Percentiles rank a stretch among this genome's conserved stretches.
These are phyloP conservation scores for Suhomyces kunorum DNA, from an alignment of 1,139 yeast species.

Conservation along the genomic window DNA sequence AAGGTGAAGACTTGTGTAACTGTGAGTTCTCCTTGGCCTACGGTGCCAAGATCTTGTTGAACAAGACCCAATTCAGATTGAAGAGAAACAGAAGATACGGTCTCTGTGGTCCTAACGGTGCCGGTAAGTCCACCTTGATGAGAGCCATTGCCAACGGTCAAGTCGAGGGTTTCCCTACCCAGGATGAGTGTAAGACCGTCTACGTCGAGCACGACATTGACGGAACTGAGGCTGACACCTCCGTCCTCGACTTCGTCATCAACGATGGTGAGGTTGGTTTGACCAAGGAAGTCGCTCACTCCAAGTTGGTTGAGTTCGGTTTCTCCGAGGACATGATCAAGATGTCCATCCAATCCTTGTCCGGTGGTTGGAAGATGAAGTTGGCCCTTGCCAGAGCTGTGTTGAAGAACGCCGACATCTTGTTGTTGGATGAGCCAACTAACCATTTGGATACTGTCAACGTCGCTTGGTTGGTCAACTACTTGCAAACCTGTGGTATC, in stretches of 20 bases:
- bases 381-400: conserved; percentile 99
- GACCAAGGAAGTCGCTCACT: conserved; percentile 65
- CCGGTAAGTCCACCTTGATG: conserved; percentile 99
- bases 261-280: conserved; percentile 79
- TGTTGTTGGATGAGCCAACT: conserved; percentile 99
- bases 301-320: conserved; percentile 81
- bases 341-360: conserved; percentile 92
- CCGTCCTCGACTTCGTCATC: conserved; percentile 87
- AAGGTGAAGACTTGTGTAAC: conserved; percentile 99
- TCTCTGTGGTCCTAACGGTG: conserved; percentile 99
- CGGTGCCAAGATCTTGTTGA: conserved; percentile 99
- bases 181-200: conserved; percentile 97
- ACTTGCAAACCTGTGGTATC: conserved; percentile 96
- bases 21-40: conserved; percentile 99
- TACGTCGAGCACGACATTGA: conserved; percentile 99
- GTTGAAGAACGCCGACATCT: conserved; percentile 96
- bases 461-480: conserved; percentile 99
- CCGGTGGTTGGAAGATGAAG: conserved; percentile 99
- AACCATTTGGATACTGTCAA: conserved; percentile 99
- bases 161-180: conserved; percentile 99
- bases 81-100: conserved; percentile 99
- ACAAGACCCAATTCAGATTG: conserved; percentile 98
- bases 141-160: conserved; percentile 99
- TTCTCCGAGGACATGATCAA: conserved; percentile 89
- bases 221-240: conserved; percentile 94